A percentile compares a stretch with the other conserved stretches of the same genome.
These are phyloP conservation scores for Phyllosticta ampelicida DNA, from an alignment of 2,329 filamentous ascomycete species.

Conservation along the genomic window DNA sequence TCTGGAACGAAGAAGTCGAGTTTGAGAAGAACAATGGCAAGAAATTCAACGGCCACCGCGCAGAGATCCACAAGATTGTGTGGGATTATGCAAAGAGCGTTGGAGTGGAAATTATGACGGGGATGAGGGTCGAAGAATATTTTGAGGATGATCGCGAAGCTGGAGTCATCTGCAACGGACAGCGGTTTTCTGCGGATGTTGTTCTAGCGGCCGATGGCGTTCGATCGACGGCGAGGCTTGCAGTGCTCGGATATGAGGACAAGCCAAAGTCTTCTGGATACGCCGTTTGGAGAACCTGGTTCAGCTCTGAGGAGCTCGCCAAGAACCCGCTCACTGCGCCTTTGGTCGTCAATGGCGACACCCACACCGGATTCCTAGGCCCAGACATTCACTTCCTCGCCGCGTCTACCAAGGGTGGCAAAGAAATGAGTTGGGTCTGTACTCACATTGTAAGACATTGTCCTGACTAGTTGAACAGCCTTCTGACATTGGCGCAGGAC, in stretches of 20 bases:
- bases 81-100: slow-evolving; percentile 45
- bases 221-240: slow-evolving; percentile 40
- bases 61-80: slow-evolving; percentile 48
- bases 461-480: not conserved
- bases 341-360: slow-evolving; percentile 21
- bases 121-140: slow-evolving; percentile 36
- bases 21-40: slow-evolving; percentile 31
- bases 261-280: slow-evolving; percentile 44
- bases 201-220: slow-evolving; percentile 45
- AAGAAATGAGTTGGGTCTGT: slow-evolving; percentile 28
- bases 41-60: slow-evolving; percentile 50
- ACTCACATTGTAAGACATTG: slow-evolving; percentile 17
- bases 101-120: slow-evolving; percentile 44
- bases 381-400: slow-evolving; percentile 28
- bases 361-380: slow-evolving; percentile 18
- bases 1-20: slow-evolving; percentile 20
- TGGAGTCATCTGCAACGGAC: slow-evolving; percentile 41
- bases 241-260: slow-evolving; percentile 43
- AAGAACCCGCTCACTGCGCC: slow-evolving; percentile 23
- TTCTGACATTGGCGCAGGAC: slow-evolving; percentile 7
- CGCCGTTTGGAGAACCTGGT: slow-evolving; percentile 42
- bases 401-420: slow-evolving; percentile 23
- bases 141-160: slow-evolving; percentile 43
- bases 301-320: slow-evolving; percentile 19
- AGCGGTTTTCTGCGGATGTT: slow-evolving; percentile 36